A percentile compares a stretch with the other conserved stretches of the same genome.
Conservation (phyloP, 371 early-diverging fungal species). For the Dinochytrium kinnereticum region DNA sequence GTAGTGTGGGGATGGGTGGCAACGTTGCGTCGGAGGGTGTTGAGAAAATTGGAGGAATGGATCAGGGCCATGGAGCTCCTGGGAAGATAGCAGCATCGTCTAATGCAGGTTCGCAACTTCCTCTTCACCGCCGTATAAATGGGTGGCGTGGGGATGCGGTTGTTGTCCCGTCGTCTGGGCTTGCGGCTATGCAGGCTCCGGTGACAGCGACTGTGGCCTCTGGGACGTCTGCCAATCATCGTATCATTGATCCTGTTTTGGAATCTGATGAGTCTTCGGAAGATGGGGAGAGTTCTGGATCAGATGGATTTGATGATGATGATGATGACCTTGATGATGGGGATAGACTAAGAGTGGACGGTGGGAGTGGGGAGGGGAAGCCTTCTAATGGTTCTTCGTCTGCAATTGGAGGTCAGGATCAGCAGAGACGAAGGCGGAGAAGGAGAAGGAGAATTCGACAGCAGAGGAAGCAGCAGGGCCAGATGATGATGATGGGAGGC, state of each 20-base stretch:
- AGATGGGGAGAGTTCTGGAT: not conserved
- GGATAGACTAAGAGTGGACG: not conserved
- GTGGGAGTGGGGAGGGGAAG: not conserved
- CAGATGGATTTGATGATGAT: slow-evolving; percentile 5
- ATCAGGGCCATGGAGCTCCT: no score
- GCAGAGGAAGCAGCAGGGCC: not conserved
- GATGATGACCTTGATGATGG: slow-evolving; percentile 6
- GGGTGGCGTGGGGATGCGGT: not conserved
- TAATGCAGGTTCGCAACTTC: not conserved
- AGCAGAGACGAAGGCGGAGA: not conserved
- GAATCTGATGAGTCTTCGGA: slow-evolving; percentile 8
- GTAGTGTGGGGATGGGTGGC: no score
- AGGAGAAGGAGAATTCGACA: not conserved
- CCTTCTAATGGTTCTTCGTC: not conserved
- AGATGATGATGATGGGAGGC: not conserved
- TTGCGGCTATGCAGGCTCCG: not conserved
- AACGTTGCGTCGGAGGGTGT: no score
- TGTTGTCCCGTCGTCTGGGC: not conserved
- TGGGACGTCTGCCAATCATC: no score
- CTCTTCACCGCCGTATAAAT: not conserved
- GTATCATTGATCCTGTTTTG: no score
- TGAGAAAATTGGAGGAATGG: no score
- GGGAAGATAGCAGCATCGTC: not conserved
- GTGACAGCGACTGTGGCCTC: no score
- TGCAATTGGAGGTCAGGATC: not conserved